Conservation (phyloP, 148 eudicot genomes). For the Nepenthes gracilis region DNA sequence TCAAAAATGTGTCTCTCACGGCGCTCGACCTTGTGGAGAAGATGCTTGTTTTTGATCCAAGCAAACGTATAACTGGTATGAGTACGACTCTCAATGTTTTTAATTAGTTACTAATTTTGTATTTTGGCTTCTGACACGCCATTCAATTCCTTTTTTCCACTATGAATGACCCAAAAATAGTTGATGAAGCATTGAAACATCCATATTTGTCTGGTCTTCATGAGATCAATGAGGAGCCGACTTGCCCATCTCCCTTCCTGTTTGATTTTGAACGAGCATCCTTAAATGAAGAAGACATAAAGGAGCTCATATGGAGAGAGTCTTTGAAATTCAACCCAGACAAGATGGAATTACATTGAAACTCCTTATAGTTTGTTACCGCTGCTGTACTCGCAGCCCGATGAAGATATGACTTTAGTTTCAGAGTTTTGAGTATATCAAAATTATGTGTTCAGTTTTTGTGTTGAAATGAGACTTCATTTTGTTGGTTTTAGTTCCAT, state of each 20-base stretch:
- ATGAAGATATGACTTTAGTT: no score
- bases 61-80: slow-evolving; percentile 88
- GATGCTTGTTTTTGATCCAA: slow-evolving; percentile 95
- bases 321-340: slow-evolving; percentile 64
- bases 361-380: slow-evolving; percentile 13
- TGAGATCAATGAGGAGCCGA: slow-evolving; percentile 94
- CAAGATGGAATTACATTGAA: slow-evolving; percentile 11
- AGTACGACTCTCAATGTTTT: slow-evolving; percentile 22
- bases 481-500: no score
- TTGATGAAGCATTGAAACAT: slow-evolving; percentile 91
- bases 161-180: slow-evolving; percentile 19
- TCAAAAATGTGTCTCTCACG: slow-evolving; percentile 59
- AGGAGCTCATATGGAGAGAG: slow-evolving; percentile 86
- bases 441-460: no score
- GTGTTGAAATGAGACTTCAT: no score
- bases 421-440: no score
- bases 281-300: slow-evolving; percentile 77
- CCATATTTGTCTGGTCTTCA: slow-evolving; percentile 79
- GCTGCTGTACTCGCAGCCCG: not conserved
- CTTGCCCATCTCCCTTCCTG: slow-evolving; percentile 58
- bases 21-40: slow-evolving; percentile 91
- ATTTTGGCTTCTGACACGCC: not conserved
- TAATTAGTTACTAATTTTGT: not conserved
- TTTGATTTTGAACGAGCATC: slow-evolving; percentile 85
- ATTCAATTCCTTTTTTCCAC: not conserved